These are phyloP conservation scores for Penicillium angulare DNA, from an alignment of 495 filamentous ascomycete species.

Conservation along the genomic window DNA sequence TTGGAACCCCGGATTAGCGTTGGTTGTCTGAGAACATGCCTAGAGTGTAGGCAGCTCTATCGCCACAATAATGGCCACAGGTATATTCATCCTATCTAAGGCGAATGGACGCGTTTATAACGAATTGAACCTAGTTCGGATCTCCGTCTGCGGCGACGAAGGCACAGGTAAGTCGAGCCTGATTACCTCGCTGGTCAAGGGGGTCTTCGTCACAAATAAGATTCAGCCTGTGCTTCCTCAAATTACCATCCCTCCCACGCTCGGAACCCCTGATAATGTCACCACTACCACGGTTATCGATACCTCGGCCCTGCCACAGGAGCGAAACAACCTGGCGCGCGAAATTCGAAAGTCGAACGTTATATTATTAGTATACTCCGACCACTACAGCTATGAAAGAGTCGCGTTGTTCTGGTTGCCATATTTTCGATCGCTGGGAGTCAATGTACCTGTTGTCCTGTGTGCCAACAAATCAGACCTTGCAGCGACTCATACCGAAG, in stretches of 20 bases:
- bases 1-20: conserved; percentile 1
- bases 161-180: conserved; percentile 58
- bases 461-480: conserved; percentile 97
- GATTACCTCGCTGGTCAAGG: conserved; percentile 75
- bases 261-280: conserved; percentile 90
- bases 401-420: conserved; percentile 98
- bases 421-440: conserved; percentile 92
- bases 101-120: not conserved
- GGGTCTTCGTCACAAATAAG: conserved; percentile 88
- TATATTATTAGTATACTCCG: conserved; percentile 94
- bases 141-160: conserved; percentile 96
- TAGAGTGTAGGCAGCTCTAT: not conserved
- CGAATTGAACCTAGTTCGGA: conserved; percentile 62
- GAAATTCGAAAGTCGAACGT: conserved; percentile 97
- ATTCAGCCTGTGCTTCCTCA: conserved; percentile 92
- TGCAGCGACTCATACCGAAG: conserved; percentile 62
- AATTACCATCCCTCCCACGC: conserved; percentile 85
- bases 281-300: conserved; percentile 95
- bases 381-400: conserved; percentile 97
- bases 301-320: conserved; percentile 92
- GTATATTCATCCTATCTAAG: not conserved
- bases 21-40: not conserved
- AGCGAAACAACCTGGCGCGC: conserved; percentile 80
- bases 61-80: conserved; percentile 1
- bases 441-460: conserved; percentile 96